Conservation (phyloP, 75 land plant species). For the Pseudotsuga menziesii region DNA sequence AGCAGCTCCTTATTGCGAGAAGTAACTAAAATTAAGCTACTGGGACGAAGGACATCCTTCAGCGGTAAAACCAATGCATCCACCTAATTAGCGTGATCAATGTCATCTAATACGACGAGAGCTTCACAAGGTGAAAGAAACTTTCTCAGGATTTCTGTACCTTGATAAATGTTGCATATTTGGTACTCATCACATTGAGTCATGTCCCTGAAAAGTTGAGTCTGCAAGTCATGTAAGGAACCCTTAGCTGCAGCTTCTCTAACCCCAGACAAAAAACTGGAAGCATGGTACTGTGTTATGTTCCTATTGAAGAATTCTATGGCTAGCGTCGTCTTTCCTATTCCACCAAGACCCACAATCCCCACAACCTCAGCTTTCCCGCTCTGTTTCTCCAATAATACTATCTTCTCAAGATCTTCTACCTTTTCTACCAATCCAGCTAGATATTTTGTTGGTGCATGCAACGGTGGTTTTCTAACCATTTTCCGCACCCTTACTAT, state of each 20-base stretch:
- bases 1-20: too few relatives aligned
- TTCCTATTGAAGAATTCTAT: neutral
- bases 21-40: too few relatives aligned
- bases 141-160: too few relatives aligned
- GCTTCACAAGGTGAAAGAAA: too few relatives aligned
- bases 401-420: neutral
- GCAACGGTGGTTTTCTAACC: neutral
- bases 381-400: neutral
- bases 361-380: neutral
- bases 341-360: neutral
- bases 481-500: neutral
- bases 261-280: neutral
- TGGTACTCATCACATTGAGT: too few relatives aligned
- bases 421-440: neutral
- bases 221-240: neutral
- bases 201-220: neutral
- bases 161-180: too few relatives aligned
- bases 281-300: neutral
- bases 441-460: neutral
- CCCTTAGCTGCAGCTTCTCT: neutral
- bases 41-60: too few relatives aligned
- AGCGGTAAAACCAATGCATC: too few relatives aligned
- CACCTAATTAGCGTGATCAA: too few relatives aligned
- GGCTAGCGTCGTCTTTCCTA: neutral
- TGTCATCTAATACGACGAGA: too few relatives aligned